Percentiles rank a stretch among this genome's conserved stretches.
These are phyloP conservation scores for Penicillium samsonianum DNA, from an alignment of 495 filamentous ascomycete species.

Conservation along the genomic window DNA sequence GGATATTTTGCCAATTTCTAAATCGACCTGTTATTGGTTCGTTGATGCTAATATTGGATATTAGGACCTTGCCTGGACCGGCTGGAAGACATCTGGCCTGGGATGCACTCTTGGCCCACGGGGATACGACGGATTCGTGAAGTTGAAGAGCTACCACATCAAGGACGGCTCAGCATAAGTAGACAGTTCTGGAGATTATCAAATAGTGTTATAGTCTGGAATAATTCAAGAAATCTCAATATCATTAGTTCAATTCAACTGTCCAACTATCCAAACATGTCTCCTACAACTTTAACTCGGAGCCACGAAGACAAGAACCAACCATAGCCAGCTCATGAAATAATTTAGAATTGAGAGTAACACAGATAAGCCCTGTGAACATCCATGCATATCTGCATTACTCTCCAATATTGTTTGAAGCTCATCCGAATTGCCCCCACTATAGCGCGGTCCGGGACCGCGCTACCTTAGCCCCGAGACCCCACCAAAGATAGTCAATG, in stretches of 20 bases:
- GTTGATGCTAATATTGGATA: slow-evolving; percentile 21
- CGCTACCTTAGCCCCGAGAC: slow-evolving; percentile 2
- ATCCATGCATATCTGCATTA: neutral
- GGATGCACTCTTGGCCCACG: slow-evolving; percentile 86
- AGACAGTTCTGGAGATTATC: neutral
- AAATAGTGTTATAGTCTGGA: neutral
- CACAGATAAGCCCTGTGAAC: neutral
- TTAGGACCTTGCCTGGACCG: slow-evolving; percentile 95
- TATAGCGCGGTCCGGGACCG: slow-evolving; percentile 8
- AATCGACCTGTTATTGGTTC: neutral
- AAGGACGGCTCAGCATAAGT: slow-evolving; percentile 56
- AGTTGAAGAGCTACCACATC: slow-evolving; percentile 93
- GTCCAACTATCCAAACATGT: neutral
- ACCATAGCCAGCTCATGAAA: neutral
- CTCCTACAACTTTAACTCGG: neutral
- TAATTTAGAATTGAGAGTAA: neutral
- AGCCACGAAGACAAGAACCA: neutral
- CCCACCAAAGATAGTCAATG: slow-evolving; percentile 1
- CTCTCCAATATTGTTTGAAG: neutral
- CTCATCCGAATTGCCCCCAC: neutral
- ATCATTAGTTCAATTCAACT: neutral
- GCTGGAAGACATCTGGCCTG: slow-evolving; percentile 95
- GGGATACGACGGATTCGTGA: slow-evolving; percentile 92
- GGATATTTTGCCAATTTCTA: slow-evolving; percentile 36
- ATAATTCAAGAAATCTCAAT: neutral